phyloP scores from a whole-genome alignment of 2,329 filamentous ascomycete genomes.

The Diplocarpon rosae region DNA sequence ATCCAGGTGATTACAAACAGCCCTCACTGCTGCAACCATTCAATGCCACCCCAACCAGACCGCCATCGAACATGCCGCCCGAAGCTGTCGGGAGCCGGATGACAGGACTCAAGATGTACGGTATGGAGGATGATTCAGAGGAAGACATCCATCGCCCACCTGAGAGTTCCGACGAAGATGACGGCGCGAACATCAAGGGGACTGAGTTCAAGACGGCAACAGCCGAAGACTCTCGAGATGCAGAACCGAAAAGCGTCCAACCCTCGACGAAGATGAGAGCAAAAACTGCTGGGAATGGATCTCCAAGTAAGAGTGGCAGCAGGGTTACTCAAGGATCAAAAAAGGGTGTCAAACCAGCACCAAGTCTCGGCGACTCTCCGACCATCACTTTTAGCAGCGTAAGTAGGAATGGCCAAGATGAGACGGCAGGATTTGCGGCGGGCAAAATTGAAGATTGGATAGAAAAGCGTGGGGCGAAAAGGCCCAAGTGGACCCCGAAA shows the following conservation, averaged over 20 bases:
- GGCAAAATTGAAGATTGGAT: no score
- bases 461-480: no score
- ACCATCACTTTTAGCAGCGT: no score
- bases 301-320: no score
- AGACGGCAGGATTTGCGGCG: no score
- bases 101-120: not conserved
- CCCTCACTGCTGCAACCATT: slow-evolving; percentile 1
- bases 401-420: no score
- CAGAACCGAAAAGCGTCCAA: not conserved
- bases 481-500: no score
- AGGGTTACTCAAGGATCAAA: no score
- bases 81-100: slow-evolving; percentile 1
- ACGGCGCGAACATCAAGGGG: not conserved
- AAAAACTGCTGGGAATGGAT: no score
- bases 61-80: slow-evolving; percentile 4
- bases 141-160: slow-evolving; percentile 8
- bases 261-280: no score
- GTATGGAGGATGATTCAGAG: slow-evolving; percentile 1
- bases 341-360: no score
- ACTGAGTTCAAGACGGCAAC: not conserved
- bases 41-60: not conserved
- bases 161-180: slow-evolving; percentile 4
- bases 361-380: no score
- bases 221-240: not conserved
- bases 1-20: not conserved